These are phyloP conservation scores for Dactylellina sp. DNA, from an alignment of 2,329 filamentous ascomycete genomes.

Conservation along the genomic window DNA sequence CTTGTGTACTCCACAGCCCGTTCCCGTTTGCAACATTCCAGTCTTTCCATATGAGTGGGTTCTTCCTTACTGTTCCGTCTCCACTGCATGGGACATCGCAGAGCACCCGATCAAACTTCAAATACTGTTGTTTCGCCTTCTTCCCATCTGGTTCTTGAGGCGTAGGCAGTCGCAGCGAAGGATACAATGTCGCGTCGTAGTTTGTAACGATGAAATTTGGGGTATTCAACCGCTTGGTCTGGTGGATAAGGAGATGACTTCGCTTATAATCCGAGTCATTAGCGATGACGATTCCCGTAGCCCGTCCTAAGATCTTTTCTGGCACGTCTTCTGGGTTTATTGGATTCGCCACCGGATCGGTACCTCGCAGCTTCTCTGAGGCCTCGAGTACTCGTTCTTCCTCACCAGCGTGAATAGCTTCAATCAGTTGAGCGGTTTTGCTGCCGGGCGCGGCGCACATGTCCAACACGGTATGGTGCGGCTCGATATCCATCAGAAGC, in stretches of 20 bases:
- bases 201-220: slow-evolving; percentile 97
- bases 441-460: slow-evolving; percentile 97
- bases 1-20: slow-evolving; percentile 86
- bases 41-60: slow-evolving; percentile 91
- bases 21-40: slow-evolving; percentile 90
- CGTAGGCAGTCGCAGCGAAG: slow-evolving; percentile 84
- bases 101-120: slow-evolving; percentile 96
- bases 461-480: slow-evolving; percentile 92
- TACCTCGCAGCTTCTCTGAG: slow-evolving; percentile 59
- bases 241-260: slow-evolving; percentile 95
- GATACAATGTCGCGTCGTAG: slow-evolving; percentile 95
- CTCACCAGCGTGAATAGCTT: slow-evolving; percentile 92
- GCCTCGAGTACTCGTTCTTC: slow-evolving; percentile 76
- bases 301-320: slow-evolving; percentile 73
- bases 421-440: slow-evolving; percentile 94
- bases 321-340: slow-evolving; percentile 65
- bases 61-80: slow-evolving; percentile 93
- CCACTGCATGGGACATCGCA: slow-evolving; percentile 97
- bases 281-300: slow-evolving; percentile 90
- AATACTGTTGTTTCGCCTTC: slow-evolving; percentile 74
- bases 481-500: slow-evolving; percentile 87
- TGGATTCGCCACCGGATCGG: slow-evolving; percentile 62
- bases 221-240: slow-evolving; percentile 95
- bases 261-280: slow-evolving; percentile 98
- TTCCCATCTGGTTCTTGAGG: slow-evolving; percentile 66